Evolutionary conservation across 345 rosid genomes (phyloP).

Genomic region (Erucastrum elatum): DNA sequence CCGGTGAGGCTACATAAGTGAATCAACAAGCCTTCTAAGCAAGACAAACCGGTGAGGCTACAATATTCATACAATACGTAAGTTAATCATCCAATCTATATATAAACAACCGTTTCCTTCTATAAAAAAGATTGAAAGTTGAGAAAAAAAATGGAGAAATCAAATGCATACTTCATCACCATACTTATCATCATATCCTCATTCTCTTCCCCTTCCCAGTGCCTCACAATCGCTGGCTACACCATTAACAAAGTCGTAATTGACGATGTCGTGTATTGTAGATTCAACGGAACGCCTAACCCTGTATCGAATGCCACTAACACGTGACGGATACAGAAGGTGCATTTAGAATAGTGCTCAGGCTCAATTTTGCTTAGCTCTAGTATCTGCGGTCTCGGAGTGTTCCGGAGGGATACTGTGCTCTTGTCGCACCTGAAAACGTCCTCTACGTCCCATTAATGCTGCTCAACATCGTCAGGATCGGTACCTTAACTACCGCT

Average conservation of each 20-base stretch:
- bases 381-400: background rate
- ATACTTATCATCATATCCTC: background rate
- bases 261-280: background rate
- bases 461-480: background rate
- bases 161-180: background rate
- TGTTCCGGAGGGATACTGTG: background rate
- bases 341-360: slow-evolving; percentile 1
- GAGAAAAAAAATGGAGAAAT: background rate
- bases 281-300: background rate
- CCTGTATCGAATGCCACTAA: background rate
- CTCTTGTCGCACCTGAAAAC: background rate
- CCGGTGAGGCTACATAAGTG: too few relatives aligned
- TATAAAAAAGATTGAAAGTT: background rate
- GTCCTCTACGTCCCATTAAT: background rate
- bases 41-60: too few relatives aligned
- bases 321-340: background rate
- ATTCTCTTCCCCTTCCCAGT: background rate
- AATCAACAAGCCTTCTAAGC: too few relatives aligned
- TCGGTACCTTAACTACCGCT: background rate
- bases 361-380: background rate
- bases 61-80: background rate
- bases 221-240: background rate
- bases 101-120: background rate
- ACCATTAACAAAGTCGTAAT: background rate
- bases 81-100: background rate